phyloP scores from a whole-genome alignment of 768 basidiomycete species.

The Mycena olivaceomarginata region DNA sequence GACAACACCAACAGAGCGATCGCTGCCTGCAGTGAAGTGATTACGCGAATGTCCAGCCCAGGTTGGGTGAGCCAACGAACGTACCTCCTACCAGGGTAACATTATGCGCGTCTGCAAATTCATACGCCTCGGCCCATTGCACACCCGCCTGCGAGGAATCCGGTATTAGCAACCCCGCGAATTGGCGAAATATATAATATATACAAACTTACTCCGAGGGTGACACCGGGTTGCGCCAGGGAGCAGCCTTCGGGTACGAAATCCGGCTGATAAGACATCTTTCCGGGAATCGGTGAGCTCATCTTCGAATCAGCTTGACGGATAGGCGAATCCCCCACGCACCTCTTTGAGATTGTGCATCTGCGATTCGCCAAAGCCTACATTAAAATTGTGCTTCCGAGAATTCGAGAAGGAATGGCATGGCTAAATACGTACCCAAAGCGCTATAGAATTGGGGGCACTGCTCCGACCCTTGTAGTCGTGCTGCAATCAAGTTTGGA shows the following conservation, averaged over 20 bases:
- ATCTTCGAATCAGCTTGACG: not conserved
- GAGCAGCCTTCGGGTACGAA: conserved; percentile 27
- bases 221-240: conserved; percentile 44
- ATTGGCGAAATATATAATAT: not conserved
- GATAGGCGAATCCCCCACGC: conserved; percentile 4
- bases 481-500: conserved; percentile 53
- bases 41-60: not conserved
- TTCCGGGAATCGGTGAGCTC: not conserved
- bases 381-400: not conserved
- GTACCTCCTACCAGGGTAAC: conserved; percentile 67
- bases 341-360: conserved; percentile 64
- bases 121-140: conserved; percentile 65
- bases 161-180: not conserved
- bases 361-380: conserved; percentile 52
- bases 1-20: conserved; percentile 60
- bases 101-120: conserved; percentile 65
- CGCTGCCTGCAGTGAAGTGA: conserved; percentile 50
- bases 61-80: no score
- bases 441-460: conserved; percentile 63
- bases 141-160: conserved; percentile 62
- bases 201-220: conserved; percentile 59
- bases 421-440: conserved; percentile 63
- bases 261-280: conserved; percentile 15
- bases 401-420: no score
- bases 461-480: conserved; percentile 71